phyloP scores from a whole-genome alignment of 129 eudicot genomes.

The Apium graveolens region DNA sequence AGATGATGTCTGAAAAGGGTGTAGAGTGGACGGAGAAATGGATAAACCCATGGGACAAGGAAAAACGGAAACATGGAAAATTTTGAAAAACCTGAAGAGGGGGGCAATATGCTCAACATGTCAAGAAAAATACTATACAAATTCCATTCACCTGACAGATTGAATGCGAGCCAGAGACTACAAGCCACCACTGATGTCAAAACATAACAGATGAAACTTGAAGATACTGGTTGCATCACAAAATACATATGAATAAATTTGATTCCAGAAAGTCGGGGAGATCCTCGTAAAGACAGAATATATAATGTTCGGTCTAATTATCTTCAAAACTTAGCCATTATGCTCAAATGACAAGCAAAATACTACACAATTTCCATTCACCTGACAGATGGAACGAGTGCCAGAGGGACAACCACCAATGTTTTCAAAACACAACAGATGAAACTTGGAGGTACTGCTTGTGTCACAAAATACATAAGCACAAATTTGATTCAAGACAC shows the following conservation, averaged over 20 bases:
- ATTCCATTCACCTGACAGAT: background rate
- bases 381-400: background rate
- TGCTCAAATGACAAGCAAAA: background rate
- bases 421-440: background rate
- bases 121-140: background rate
- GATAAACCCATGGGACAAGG: too few relatives aligned
- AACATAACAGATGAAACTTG: background rate
- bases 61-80: background rate
- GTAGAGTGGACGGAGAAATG: too few relatives aligned
- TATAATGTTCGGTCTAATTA: too few relatives aligned
- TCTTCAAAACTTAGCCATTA: too few relatives aligned
- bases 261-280: background rate
- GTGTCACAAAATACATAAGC: background rate
- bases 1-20: too few relatives aligned
- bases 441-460: background rate
- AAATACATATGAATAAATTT: background rate
- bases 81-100: background rate
- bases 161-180: background rate
- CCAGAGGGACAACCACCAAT: background rate
- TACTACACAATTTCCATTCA: background rate
- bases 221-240: background rate
- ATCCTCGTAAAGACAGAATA: conserved; percentile 4
- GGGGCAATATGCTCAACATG: background rate
- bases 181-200: too few relatives aligned
- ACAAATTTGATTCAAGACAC: background rate